These are phyloP conservation scores for Cucumis sativus DNA, from an alignment of 306 rosid genomes.

Conservation along the genomic window Cucumber_9930_V3 NC_026660.2:9582501-9583000, in stretches of 20 bases:
- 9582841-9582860: conserved; percentile 68
- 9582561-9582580: neutral
- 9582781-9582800: conserved; percentile 88
- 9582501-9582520: neutral
- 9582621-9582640: neutral
- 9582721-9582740: neutral
- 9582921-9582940: neutral
- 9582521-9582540: neutral
- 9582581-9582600: neutral
- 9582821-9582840: conserved; percentile 75
- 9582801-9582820: conserved; percentile 95
- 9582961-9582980: no score
- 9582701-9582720: no score
- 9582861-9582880: conserved; percentile 88
- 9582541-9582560: neutral
- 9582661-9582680: neutral
- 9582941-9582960: neutral
- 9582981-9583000: no score
- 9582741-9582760: conserved; percentile 55
- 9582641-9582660: neutral
- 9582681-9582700: neutral
- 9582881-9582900: conserved; percentile 43
- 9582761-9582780: conserved; percentile 64
- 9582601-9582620: neutral
- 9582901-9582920: conserved; percentile 1